Conservation (phyloP, 192 early-diverging fungal genomes). For the Podila clonocystis region DNA sequence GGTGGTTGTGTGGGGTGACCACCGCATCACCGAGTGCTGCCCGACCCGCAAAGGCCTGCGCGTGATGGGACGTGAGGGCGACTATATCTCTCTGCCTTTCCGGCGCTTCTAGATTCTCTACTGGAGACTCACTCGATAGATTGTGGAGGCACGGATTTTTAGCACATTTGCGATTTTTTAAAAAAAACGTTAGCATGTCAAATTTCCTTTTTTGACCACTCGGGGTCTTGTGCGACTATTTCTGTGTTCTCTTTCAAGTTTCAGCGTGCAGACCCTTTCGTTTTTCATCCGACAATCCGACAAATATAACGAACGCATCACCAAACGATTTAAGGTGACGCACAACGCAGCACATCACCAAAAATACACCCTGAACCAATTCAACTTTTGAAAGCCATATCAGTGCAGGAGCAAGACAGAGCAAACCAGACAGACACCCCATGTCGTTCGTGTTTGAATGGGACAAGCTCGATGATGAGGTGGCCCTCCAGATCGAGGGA, state of each 20-base stretch:
- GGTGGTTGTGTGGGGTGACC: conserved; percentile 82
- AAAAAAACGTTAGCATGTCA: neutral
- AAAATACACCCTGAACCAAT: too few relatives aligned
- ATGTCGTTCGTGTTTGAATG: conserved; percentile 81
- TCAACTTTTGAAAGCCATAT: neutral
- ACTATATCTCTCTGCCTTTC: conserved; percentile 42
- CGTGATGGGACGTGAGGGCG: conserved; percentile 67
- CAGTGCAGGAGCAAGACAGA: neutral
- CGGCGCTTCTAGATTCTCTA: too few relatives aligned
- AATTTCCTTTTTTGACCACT: neutral
- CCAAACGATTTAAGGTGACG: too few relatives aligned
- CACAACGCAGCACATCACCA: too few relatives aligned
- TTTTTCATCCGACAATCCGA: neutral
- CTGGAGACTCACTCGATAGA: too few relatives aligned
- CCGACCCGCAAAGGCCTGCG: conserved; percentile 59
- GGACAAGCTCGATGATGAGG: conserved; percentile 72
- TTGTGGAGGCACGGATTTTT: too few relatives aligned
- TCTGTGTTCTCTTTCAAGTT: neutral
- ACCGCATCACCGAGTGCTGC: conserved; percentile 64
- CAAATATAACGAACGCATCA: too few relatives aligned
- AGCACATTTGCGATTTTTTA: too few relatives aligned
- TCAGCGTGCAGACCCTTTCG: neutral
- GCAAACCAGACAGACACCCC: neutral
- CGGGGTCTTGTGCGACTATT: neutral
- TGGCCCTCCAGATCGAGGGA: conserved; percentile 71